phyloP scores from a whole-genome alignment of 306 rosid genomes.

The Bauhinia variegata region DNA sequence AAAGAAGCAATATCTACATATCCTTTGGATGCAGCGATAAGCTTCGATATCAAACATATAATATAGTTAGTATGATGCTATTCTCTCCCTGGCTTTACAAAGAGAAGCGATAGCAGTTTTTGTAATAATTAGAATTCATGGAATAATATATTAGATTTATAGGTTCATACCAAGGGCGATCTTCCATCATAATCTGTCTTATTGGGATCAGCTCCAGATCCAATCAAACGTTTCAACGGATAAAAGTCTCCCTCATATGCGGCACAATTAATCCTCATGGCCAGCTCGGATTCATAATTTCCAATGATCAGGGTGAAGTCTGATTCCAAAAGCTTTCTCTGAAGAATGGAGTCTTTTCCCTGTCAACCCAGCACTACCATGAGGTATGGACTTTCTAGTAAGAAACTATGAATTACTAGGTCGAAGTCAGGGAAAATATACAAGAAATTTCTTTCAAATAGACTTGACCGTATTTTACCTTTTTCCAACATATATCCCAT shows the following conservation, averaged over 20 bases:
- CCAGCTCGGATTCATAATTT: constrained; percentile 57
- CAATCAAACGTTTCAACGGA: constrained; percentile 54
- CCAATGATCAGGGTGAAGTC: constrained; percentile 51
- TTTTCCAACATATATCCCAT: background rate
- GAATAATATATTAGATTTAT: constrained; percentile 3
- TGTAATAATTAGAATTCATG: background rate
- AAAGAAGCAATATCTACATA: constrained; percentile 50
- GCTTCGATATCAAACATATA: constrained; percentile 40
- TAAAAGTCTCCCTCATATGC: constrained; percentile 55
- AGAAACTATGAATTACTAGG: background rate
- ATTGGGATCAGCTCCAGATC: constrained; percentile 67
- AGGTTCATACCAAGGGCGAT: constrained; percentile 64
- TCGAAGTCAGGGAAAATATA: background rate
- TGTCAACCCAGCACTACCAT: constrained; percentile 31
- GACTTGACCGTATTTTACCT: background rate
- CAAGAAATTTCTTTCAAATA: background rate
- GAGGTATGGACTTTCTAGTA: background rate
- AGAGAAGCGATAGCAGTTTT: background rate
- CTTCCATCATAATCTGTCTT: constrained; percentile 70
- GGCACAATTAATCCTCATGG: constrained; percentile 60
- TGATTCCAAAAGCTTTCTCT: constrained; percentile 60
- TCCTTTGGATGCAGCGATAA: constrained; percentile 63
- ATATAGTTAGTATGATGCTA: constrained; percentile 15
- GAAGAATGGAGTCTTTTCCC: constrained; percentile 56
- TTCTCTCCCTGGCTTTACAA: background rate